phyloP scores from a whole-genome alignment of 2,329 filamentous ascomycete genomes.

The Mycocentrospora acerina region DNA sequence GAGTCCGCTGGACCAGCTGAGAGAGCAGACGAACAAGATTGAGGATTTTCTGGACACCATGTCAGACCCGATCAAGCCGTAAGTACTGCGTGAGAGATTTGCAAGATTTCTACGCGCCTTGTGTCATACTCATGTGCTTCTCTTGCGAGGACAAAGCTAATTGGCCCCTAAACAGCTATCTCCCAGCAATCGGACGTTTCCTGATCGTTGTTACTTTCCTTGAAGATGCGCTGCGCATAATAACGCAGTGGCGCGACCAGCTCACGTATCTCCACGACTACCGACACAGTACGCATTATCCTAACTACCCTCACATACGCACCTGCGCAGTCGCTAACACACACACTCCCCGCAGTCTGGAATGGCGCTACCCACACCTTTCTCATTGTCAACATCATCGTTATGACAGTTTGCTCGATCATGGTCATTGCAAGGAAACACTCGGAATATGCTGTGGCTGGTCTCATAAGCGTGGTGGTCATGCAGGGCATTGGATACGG shows the following conservation, averaged over 20 bases:
- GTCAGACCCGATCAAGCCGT: slow-evolving; percentile 94
- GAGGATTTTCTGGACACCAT: slow-evolving; percentile 87
- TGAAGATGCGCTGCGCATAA: slow-evolving; percentile 91
- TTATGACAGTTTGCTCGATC: slow-evolving; percentile 78
- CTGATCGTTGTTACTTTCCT: slow-evolving; percentile 98
- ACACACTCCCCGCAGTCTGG: slow-evolving; percentile 63
- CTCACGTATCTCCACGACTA: slow-evolving; percentile 90
- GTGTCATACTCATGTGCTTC: slow-evolving; percentile 1
- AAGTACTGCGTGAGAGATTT: slow-evolving; percentile 46
- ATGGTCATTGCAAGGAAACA: slow-evolving; percentile 91
- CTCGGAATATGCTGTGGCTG: slow-evolving; percentile 88
- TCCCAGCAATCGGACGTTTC: slow-evolving; percentile 94
- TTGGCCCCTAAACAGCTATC: slow-evolving; percentile 62
- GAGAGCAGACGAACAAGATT: slow-evolving; percentile 96
- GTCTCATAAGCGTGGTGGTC: slow-evolving; percentile 86
- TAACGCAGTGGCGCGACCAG: slow-evolving; percentile 97
- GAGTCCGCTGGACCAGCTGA: slow-evolving; percentile 81
- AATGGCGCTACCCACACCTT: slow-evolving; percentile 88
- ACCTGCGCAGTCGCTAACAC: slow-evolving; percentile 20
- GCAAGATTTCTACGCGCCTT: slow-evolving; percentile 4
- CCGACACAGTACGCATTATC: slow-evolving; percentile 72
- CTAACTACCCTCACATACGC: background rate
- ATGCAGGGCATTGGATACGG: slow-evolving; percentile 95
- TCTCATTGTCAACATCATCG: slow-evolving; percentile 84
- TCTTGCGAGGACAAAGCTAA: slow-evolving; percentile 22